These are phyloP conservation scores for Synchytrium microbalum DNA, from an alignment of 371 early-diverging fungal genomes.

Conservation along the genomic window DNA sequence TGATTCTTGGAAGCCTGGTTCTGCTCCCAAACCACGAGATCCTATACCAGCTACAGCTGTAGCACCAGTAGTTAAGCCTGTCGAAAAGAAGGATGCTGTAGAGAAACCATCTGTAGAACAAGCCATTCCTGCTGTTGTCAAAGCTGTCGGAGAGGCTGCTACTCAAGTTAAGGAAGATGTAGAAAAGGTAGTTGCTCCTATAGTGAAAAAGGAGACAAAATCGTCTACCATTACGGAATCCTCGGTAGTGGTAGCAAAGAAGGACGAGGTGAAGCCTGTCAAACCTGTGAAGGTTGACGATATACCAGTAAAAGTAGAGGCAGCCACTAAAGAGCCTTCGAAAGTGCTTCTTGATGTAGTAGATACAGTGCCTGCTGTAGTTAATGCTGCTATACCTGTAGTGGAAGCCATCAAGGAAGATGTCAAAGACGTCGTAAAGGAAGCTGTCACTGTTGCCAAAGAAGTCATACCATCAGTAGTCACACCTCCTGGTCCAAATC, in stretches of 20 bases:
- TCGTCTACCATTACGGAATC: no score
- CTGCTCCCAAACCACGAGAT: neutral
- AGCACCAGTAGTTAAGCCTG: neutral
- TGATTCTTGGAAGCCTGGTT: neutral
- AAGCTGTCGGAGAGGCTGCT: no score
- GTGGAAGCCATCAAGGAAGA: neutral
- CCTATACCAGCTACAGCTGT: neutral
- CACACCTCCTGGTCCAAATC: neutral
- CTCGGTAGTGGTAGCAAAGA: no score
- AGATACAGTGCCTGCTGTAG: neutral
- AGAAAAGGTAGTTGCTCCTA: no score
- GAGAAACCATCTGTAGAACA: no score
- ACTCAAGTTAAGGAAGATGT: no score
- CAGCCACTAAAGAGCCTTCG: neutral
- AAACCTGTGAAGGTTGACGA: no score
- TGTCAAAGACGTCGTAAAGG: constrained; percentile 2
- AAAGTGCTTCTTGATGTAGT: neutral
- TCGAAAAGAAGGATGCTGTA: no score
- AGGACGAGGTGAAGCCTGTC: no score
- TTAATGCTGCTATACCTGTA: neutral
- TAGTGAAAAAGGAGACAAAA: no score
- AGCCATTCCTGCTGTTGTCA: no score
- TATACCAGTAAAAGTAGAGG: neutral
- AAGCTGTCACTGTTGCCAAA: neutral
- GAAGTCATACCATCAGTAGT: neutral